phyloP scores from a whole-genome alignment of 108 stramenopile species.

The Hondaea fermentalgiana region DNA sequence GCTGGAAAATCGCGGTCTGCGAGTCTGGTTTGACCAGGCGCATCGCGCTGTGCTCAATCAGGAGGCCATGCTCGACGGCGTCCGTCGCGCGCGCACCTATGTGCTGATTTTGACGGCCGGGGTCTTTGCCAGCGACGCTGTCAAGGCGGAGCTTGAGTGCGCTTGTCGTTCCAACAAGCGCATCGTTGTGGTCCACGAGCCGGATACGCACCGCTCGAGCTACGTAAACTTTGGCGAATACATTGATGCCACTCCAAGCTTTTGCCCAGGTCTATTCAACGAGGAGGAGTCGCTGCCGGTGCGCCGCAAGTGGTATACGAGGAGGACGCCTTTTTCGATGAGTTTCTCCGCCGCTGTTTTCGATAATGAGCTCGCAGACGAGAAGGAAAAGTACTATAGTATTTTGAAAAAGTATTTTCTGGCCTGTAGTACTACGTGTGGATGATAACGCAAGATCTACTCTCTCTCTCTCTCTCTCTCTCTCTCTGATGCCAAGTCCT shows the following conservation, averaged over 20 bases:
- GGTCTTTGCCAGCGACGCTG: neutral
- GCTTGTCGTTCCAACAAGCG: neutral
- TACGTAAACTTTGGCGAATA: neutral
- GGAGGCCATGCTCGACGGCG: neutral
- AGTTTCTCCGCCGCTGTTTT: too few species aligned
- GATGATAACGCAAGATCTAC: too few species aligned
- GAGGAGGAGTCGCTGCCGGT: too few species aligned
- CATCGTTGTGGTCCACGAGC: neutral
- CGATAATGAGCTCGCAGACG: too few species aligned
- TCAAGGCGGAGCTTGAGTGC: neutral
- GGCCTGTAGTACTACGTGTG: too few species aligned
- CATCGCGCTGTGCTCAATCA: neutral
- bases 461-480: too few species aligned
- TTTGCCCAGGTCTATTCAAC: too few species aligned
- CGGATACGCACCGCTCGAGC: neutral
- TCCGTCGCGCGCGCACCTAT: neutral
- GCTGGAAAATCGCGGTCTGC: neutral
- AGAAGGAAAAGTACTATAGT: too few species aligned
- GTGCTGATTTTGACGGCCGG: neutral
- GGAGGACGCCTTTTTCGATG: too few species aligned
- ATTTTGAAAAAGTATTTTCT: too few species aligned
- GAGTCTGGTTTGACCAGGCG: neutral
- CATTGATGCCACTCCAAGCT: neutral
- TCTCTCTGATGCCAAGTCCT: too few species aligned
- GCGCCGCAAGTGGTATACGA: too few species aligned